Evolutionary conservation across 805 yeast genomes (phyloP).

Genomic region (Candida xiaguanensis): DNA sequence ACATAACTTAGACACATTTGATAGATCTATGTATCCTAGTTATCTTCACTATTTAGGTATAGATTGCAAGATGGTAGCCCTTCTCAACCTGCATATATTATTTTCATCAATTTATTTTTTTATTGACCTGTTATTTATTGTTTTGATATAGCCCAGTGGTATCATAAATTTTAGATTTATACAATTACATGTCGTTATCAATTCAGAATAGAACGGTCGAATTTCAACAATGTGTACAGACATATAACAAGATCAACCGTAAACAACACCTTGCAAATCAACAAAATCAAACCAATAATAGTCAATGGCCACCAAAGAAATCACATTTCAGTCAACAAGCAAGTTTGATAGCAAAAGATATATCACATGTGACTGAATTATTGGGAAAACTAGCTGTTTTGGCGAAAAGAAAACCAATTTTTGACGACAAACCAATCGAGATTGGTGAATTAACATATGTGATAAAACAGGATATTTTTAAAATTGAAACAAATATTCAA

Average conservation of each 20-base stretch:
- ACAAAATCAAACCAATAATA: slow-evolving; percentile 12
- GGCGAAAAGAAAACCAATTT: slow-evolving; percentile 86
- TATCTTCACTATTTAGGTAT: too few relatives aligned
- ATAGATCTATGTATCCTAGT: too few relatives aligned
- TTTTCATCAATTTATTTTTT: too few relatives aligned
- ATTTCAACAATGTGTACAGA: slow-evolving; percentile 85
- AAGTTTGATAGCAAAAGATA: slow-evolving; percentile 80
- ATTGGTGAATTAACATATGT: slow-evolving; percentile 88
- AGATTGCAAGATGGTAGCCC: not conserved
- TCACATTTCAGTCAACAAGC: slow-evolving; percentile 58
- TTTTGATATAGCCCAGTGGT: not conserved
- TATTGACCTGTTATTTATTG: not conserved
- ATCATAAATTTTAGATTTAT: not conserved
- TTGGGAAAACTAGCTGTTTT: slow-evolving; percentile 75
- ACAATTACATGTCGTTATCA: slow-evolving; percentile 12
- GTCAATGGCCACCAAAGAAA: slow-evolving; percentile 20
- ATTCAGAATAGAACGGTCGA: slow-evolving; percentile 86
- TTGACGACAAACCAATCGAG: slow-evolving; percentile 92
- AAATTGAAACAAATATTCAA: slow-evolving; percentile 68
- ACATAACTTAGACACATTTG: too few relatives aligned
- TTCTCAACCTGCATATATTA: not conserved
- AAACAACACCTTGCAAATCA: slow-evolving; percentile 26
- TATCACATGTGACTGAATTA: slow-evolving; percentile 78
- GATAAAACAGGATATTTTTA: slow-evolving; percentile 81
- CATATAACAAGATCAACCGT: slow-evolving; percentile 62